Conservation (phyloP, 805 yeast species). For the Starmerella powellii region DNA sequence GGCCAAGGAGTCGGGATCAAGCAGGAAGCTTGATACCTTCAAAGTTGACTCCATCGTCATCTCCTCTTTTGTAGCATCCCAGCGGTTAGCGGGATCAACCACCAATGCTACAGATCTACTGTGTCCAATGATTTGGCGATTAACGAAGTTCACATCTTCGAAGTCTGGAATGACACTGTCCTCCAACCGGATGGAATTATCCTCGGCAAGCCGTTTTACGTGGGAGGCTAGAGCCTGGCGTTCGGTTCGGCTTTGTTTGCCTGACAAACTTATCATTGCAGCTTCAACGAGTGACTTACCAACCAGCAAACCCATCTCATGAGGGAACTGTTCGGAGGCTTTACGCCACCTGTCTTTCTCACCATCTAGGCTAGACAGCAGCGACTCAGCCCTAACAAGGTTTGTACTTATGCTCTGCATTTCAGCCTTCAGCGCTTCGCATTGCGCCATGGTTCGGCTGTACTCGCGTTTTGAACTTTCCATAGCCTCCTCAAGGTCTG, state of each 20-base stretch:
- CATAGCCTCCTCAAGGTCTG: constrained; percentile 58
- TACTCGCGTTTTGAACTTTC: constrained; percentile 55
- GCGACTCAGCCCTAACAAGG: constrained; percentile 47
- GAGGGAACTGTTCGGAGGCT: constrained; percentile 41
- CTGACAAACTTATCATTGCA: constrained; percentile 49
- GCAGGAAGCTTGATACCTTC: constrained; percentile 46
- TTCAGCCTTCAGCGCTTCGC: constrained; percentile 62
- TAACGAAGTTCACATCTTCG: neutral
- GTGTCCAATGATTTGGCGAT: constrained; percentile 34
- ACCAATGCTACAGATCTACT: constrained; percentile 40
- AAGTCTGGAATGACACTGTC: neutral
- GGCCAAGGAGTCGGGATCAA: constrained; percentile 47
- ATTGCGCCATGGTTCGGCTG: constrained; percentile 62
- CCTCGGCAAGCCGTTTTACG: constrained; percentile 32
- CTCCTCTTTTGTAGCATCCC: constrained; percentile 1
- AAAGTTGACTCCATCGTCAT: neutral
- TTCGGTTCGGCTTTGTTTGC: constrained; percentile 40
- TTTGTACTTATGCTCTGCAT: constrained; percentile 50
- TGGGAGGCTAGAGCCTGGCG: constrained; percentile 31
- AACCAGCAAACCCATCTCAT: constrained; percentile 36
- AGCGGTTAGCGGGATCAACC: constrained; percentile 51
- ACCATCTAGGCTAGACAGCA: constrained; percentile 49
- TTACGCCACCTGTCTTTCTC: constrained; percentile 70
- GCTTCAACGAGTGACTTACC: constrained; percentile 61
- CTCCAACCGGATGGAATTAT: constrained; percentile 16